A percentile compares a stretch with the other conserved stretches of the same genome.
Evolutionary conservation across 495 filamentous ascomycete species (phyloP).

Genomic region (Xylaria flabelliformis): DNA sequence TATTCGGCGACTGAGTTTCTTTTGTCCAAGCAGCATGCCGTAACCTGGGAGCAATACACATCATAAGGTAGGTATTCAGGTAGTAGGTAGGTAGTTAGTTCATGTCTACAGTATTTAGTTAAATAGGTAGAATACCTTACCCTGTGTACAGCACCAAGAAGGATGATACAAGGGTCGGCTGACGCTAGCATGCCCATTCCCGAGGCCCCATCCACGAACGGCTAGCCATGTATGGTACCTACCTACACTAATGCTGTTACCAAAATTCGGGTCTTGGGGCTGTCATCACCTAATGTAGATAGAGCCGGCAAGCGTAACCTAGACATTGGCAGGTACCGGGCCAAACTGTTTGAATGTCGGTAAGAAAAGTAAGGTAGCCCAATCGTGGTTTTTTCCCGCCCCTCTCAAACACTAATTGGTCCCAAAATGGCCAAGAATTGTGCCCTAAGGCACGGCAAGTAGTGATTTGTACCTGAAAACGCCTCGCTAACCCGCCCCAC

Average conservation of each 20-base stretch:
- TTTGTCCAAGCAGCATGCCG: constrained; percentile 1
- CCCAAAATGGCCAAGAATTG: neutral
- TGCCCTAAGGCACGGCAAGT: neutral
- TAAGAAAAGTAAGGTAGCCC: neutral
- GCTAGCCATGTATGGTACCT: constrained; percentile 1
- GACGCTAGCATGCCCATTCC: neutral
- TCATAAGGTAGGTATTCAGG: neutral
- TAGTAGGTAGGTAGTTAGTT: constrained; percentile 8
- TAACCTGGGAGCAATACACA: neutral
- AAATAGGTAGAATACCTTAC: neutral
- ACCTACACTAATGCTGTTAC: neutral
- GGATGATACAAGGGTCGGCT: neutral
- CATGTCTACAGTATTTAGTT: neutral
- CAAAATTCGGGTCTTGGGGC: neutral
- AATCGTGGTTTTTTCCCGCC: neutral
- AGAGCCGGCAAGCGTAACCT: too few species aligned
- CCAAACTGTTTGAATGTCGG: neutral
- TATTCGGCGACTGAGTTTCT: neutral
- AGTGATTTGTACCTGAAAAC: constrained; percentile 3
- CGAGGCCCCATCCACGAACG: neutral
- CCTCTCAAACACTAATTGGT: neutral
- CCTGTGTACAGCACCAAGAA: neutral
- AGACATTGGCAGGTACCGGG: too few species aligned
- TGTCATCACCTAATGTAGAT: neutral
- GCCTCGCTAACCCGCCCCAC: neutral